Evolutionary conservation across 2,329 filamentous ascomycete genomes (phyloP), one percentile per base, ranked within the genome.

Genomic region (Sporothrix pseudoabietina): DNA sequence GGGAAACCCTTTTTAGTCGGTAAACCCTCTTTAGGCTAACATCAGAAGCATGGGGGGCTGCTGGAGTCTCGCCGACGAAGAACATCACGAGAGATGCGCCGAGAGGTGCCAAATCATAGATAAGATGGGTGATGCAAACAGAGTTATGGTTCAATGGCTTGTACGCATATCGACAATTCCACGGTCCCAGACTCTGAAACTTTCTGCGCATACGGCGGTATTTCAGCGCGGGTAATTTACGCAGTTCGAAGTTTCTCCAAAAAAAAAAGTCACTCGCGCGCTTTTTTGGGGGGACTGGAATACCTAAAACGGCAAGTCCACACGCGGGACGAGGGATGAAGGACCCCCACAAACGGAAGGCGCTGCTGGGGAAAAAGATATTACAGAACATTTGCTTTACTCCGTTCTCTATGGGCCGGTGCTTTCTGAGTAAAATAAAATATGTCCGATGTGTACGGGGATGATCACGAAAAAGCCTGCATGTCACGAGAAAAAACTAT

Each of bases 241-340:
- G 41, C 57, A 19, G 57, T 32, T 19, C 19, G 14, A 49, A 49
- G 14, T 49, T 14, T 19, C 44, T 14, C 12, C 44, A 19, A 49
- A 3, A 30, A 39, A 39, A 6, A 8, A 39, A 35, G 57, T 19
- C 57, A n/a, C 57, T 39, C 57, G 6, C 30, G 32, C 16, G 52
- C 26, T 3, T 32, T 66, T 66, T 22, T 10, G 39, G 30, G 35
- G 65, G 30, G 47, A 69, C 30, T 39, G 66, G 32, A 59, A 59
- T 61, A 22, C 73, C 65, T 22, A 72, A 72, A 65, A 6, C 8
- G 70, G 72, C 61, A 74, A 74, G 72, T 74, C 72, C 63, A 74
- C 69, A 72, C 73, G 70, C 49, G 71, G 59, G 69, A 44, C 39
- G 26, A 44, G 22, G 14, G 14, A 49, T 35, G 35, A 8, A 35